phyloP scores from a whole-genome alignment of 805 yeast species.

The Wickerhamiella kurtzmanii region DNA sequence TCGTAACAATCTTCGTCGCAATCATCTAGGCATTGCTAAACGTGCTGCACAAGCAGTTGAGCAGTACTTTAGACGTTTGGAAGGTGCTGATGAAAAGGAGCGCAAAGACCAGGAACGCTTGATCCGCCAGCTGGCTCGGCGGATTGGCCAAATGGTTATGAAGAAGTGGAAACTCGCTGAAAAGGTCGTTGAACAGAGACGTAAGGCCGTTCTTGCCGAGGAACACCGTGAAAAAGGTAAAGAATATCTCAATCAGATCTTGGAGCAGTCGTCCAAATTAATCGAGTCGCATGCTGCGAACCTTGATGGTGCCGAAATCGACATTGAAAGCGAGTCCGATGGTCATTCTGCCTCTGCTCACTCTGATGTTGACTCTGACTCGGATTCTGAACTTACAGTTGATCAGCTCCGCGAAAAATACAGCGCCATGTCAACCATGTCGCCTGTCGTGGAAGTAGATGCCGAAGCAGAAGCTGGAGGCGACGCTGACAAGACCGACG shows the following conservation, averaged over 20 bases:
- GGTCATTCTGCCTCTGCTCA: conserved; percentile 21
- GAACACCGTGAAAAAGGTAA: conserved; percentile 69
- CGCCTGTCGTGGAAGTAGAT: conserved; percentile 12
- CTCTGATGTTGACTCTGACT: conserved; percentile 22
- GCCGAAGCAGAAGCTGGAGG: conserved; percentile 21
- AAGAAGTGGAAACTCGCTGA: conserved; percentile 86
- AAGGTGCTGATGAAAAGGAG: conserved; percentile 78
- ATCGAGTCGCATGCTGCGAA: conserved; percentile 65
- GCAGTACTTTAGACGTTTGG: conserved; percentile 67
- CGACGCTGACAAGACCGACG: conserved; percentile 20
- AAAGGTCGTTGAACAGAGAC: conserved; percentile 57
- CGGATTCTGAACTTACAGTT: conserved; percentile 39
- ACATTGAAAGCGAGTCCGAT: conserved; percentile 18
- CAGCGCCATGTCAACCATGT: conserved; percentile 26
- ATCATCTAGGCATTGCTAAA: conserved; percentile 52
- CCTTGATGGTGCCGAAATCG: conserved; percentile 15
- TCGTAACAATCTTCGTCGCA: conserved; percentile 49
- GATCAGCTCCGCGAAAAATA: conserved; percentile 48
- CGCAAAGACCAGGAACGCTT: conserved; percentile 62
- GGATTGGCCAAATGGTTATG: conserved; percentile 70
- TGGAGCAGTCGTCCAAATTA: conserved; percentile 82
- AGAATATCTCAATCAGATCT: conserved; percentile 72
- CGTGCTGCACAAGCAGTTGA: conserved; percentile 74
- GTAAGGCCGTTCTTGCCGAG: conserved; percentile 52
- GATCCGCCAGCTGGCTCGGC: conserved; percentile 56